Evolutionary conservation across 2,329 filamentous ascomycete genomes (phyloP), one percentile per base, ranked within the genome.

Genomic region (Pseudogymnoascus sp.): DNA sequence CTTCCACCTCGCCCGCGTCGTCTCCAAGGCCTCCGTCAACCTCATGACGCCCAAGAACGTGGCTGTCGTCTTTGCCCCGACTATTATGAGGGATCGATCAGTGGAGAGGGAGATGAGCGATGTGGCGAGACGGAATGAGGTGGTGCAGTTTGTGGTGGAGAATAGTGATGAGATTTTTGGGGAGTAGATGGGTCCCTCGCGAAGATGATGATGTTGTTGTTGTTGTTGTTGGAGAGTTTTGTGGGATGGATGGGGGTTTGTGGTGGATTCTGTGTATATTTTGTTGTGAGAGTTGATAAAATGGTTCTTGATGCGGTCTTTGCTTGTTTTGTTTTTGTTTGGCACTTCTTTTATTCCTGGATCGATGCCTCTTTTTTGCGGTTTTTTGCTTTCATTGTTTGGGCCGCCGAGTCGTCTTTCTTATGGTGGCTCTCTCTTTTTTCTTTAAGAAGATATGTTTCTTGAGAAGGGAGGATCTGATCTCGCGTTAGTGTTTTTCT

Each of bases 1-100:
- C 74, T 95, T 96, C 81, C 95, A 99, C 79, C 83, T 99, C 70
- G 89, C 88, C 69, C 86, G 92, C 66, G 93, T 99, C 41, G 90
- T 96, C 65, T 82, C 87, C 70, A 86, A 90, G 68, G 90, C 96
- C 74, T 84, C 83, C 41, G 90, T 96, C 74, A 98, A 98, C 73
- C 77, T 97, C 75, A 99, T 99, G 95, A 96, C 92, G 23, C 90
- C 93, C 64, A 90, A 96, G 77, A 99, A 99, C 74, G 79, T 98
- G 66, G 92, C 95, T 3, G 95, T 99, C 45, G 95, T 99, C 39
- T 99, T 99, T 74, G 95, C 95, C 7, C 95, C 95, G 6, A 99
- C 95, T 0, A 96, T 99, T 70, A 96, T 99, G 91, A 86, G 93
- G 70, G 92, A 96, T 64, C 83, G 87, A 73, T 93, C 89, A 72